These are phyloP conservation scores for Penicillium egyptiacum DNA, from an alignment of 495 filamentous ascomycete genomes.

Conservation along the genomic window DNA sequence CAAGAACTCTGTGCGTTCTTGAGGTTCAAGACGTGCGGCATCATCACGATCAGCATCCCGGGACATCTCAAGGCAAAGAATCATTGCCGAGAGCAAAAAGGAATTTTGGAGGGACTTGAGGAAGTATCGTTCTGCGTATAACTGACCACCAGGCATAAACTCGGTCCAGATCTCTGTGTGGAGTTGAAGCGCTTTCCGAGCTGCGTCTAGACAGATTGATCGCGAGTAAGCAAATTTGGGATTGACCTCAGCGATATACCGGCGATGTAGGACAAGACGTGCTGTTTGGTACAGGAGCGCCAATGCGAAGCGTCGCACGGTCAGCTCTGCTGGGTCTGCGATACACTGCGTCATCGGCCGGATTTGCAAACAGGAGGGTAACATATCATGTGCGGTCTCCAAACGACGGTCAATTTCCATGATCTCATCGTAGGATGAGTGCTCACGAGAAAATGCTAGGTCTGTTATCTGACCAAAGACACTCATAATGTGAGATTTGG, in stretches of 20 bases:
- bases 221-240: constrained; percentile 78
- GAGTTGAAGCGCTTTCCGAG: constrained; percentile 70
- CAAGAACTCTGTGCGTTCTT: constrained; percentile 63
- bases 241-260: constrained; percentile 70
- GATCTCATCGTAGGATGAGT: constrained; percentile 73
- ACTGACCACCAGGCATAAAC: constrained; percentile 67
- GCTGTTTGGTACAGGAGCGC: constrained; percentile 83
- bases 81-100: constrained; percentile 86
- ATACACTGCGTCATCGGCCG: constrained; percentile 70
- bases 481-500: constrained; percentile 43
- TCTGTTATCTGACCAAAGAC: constrained; percentile 50
- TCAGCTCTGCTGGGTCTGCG: constrained; percentile 70
- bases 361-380: constrained; percentile 70
- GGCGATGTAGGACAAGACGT: constrained; percentile 79
- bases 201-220: constrained; percentile 77
- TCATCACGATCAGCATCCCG: constrained; percentile 23
- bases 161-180: constrained; percentile 76
- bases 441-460: constrained; percentile 39
- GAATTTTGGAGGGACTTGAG: constrained; percentile 74
- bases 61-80: constrained; percentile 74
- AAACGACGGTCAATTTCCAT: constrained; percentile 72
- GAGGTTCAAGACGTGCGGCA: constrained; percentile 3
- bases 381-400: constrained; percentile 61
- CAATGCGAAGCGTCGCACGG: constrained; percentile 79
- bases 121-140: constrained; percentile 71